phyloP scores from a whole-genome alignment of 1,139 yeast genomes.

The Wickerhamomyces sp. region DNA sequence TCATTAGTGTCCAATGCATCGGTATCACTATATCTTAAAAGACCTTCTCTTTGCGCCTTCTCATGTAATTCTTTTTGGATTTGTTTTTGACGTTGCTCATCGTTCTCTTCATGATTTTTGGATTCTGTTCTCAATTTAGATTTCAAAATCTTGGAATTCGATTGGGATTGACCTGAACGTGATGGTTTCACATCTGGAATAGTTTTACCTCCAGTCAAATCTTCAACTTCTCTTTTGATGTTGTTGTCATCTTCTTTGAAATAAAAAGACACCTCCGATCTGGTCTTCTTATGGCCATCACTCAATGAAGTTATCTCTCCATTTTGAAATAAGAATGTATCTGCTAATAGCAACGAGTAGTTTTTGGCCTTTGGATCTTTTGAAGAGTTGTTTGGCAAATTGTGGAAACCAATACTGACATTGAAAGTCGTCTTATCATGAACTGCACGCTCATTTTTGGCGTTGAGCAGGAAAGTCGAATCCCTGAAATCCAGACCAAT shows the following conservation, averaged over 20 bases:
- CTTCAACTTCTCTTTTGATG: slow-evolving; percentile 27
- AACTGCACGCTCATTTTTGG: slow-evolving; percentile 65
- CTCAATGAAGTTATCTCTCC: slow-evolving; percentile 64
- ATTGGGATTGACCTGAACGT: slow-evolving; percentile 20
- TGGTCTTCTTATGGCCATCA: slow-evolving; percentile 56
- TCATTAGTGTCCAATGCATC: slow-evolving; percentile 66
- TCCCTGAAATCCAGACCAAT: slow-evolving; percentile 92
- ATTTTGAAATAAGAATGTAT: slow-evolving; percentile 69
- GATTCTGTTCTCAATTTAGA: slow-evolving; percentile 78
- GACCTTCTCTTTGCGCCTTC: slow-evolving; percentile 80
- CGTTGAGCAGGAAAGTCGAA: slow-evolving; percentile 64
- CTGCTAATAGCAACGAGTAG: slow-evolving; percentile 76
- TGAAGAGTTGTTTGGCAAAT: slow-evolving; percentile 39
- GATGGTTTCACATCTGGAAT: slow-evolving; percentile 21
- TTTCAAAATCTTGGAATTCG: slow-evolving; percentile 56
- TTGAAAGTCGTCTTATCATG: slow-evolving; percentile 73
- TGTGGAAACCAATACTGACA: slow-evolving; percentile 72
- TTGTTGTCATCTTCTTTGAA: slow-evolving; percentile 64
- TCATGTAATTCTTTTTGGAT: slow-evolving; percentile 81
- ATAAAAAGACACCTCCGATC: slow-evolving; percentile 76
- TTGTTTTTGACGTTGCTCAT: slow-evolving; percentile 77
- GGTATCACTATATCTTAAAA: slow-evolving; percentile 68
- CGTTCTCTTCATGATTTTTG: slow-evolving; percentile 69
- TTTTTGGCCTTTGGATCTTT: slow-evolving; percentile 42
- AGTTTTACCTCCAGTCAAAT: no score